These are phyloP conservation scores for Zygosaccharomyces pseudobailii DNA, from an alignment of 1,139 yeast genomes.

Conservation along the genomic window DNA sequence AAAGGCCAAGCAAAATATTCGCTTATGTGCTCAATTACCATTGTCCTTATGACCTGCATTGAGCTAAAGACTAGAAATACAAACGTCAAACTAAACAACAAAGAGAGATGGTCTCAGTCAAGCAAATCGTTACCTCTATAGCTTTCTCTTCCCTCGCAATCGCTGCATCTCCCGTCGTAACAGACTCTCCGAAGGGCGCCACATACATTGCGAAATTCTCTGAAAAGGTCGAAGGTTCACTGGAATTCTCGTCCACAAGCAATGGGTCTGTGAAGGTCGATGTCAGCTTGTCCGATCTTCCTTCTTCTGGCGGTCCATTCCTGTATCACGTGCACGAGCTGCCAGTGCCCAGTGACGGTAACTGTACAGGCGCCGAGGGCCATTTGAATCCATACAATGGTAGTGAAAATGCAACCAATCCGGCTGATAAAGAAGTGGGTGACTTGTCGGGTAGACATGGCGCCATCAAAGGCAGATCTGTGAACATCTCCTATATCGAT, in stretches of 20 bases:
- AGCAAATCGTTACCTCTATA: not conserved
- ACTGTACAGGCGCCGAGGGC: conserved; percentile 39
- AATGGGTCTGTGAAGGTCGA: conserved; percentile 50
- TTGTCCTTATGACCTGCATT: no score
- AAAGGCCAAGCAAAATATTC: not conserved
- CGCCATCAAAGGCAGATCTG: conserved; percentile 50
- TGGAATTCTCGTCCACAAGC: conserved; percentile 43
- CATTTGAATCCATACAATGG: conserved; percentile 55
- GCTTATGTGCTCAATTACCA: not conserved
- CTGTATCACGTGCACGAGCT: conserved; percentile 53
- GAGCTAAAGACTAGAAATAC: no score
- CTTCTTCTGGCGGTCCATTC: conserved; percentile 54
- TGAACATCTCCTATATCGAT: conserved; percentile 49
- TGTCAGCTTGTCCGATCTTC: conserved; percentile 56
- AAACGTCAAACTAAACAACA: no score
- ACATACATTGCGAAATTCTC: conserved; percentile 55
- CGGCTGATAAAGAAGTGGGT: conserved; percentile 52
- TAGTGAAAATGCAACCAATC: conserved; percentile 41
- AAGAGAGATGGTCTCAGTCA: no score
- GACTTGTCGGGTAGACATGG: conserved; percentile 66
- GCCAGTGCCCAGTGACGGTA: conserved; percentile 44
- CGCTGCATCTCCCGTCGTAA: conserved; percentile 36
- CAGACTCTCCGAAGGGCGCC: conserved; percentile 43
- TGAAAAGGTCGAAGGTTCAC: conserved; percentile 42
- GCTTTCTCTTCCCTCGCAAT: not conserved